Evolutionary conservation across 129 eudicot genomes (phyloP), one percentile per base, ranked within the genome.

Genomic region (Pulicaria dysenterica): DNA sequence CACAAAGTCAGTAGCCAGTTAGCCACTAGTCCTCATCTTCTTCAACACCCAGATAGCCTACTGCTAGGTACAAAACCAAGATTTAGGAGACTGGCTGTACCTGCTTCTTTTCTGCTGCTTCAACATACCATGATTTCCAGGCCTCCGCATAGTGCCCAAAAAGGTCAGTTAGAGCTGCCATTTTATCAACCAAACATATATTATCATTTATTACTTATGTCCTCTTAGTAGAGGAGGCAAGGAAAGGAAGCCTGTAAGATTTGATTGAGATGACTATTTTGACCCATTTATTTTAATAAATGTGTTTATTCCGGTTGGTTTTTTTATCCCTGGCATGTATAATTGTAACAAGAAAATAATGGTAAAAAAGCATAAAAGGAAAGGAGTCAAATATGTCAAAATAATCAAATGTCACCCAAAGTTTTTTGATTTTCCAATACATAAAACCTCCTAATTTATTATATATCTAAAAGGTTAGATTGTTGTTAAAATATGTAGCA

Each of bases 141-240:
- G 96, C 91, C 13, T 82, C 89, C 41, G 58, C 81, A 79, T 89
- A 89, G 65, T 84, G 92, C 55, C 79, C 77, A 39, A 89, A 82
- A 68, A 89, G 73, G 36, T 84, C 84, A 58, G 57, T 37, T 42
- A 86, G 17, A 48, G 73, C 96, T 89, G 89, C 53, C 80, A 73
- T 62, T 59, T 24, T 9, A 75, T 72, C 17, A 60, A 73, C 61
- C 71, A 73, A 72, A 59, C 66, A 73, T 60, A 47, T 83, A 50
- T 34, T 39, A 53, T 72, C 72, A 66, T 24, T 75, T 43, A 59
- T 56, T 5, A 19, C 15, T 50, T 64, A 39, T 37, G 12, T 37
- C 15, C 46, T 6, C 17, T 59, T 59, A 38, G 65, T n/a, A 60
- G 31, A 24, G 31, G 1, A 7, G 15, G 60, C 7, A 7, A 55